phyloP scores from a whole-genome alignment of 306 rosid genomes.

The Cicer cuneatum region DNA sequence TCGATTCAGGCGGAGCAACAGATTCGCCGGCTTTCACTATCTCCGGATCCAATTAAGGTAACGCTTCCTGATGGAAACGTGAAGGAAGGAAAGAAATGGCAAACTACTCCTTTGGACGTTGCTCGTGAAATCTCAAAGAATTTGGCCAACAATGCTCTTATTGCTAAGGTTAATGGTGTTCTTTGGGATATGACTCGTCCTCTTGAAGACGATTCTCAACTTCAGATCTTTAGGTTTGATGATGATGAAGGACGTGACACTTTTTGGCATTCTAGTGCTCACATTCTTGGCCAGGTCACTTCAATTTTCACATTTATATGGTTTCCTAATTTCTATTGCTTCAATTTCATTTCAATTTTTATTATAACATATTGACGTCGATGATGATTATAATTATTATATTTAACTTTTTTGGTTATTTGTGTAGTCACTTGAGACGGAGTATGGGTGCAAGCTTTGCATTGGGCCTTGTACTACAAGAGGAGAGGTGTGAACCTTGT shows the following conservation, averaged over 20 bases:
- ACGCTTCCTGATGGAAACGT: slow-evolving; percentile 72
- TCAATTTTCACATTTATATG: neutral
- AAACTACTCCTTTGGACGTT: slow-evolving; percentile 73
- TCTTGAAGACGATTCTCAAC: slow-evolving; percentile 70
- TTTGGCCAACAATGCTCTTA: slow-evolving; percentile 75
- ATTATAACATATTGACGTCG: neutral
- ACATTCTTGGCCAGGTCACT: slow-evolving; percentile 89
- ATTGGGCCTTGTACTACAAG: slow-evolving; percentile 98
- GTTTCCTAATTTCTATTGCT: neutral
- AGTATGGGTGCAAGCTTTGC: slow-evolving; percentile 95
- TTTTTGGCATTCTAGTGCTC: slow-evolving; percentile 99
- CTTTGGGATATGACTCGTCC: slow-evolving; percentile 91
- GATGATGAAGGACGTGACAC: slow-evolving; percentile 91
- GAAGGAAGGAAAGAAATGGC: slow-evolving; percentile 79
- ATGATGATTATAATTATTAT: neutral
- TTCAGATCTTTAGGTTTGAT: slow-evolving; percentile 73
- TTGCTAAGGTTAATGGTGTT: slow-evolving; percentile 84
- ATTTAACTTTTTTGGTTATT: slow-evolving; percentile 1
- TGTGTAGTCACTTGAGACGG: slow-evolving; percentile 74
- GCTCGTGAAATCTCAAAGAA: slow-evolving; percentile 85
- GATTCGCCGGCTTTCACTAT: slow-evolving; percentile 57
- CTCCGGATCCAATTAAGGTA: slow-evolving; percentile 83
- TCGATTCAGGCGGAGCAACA: slow-evolving; percentile 56
- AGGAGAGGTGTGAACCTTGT: slow-evolving; percentile 68
- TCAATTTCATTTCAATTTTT: neutral